Conservation (phyloP, 352 stramenopile genomes). For the Phytopythium oedochilum region DNA sequence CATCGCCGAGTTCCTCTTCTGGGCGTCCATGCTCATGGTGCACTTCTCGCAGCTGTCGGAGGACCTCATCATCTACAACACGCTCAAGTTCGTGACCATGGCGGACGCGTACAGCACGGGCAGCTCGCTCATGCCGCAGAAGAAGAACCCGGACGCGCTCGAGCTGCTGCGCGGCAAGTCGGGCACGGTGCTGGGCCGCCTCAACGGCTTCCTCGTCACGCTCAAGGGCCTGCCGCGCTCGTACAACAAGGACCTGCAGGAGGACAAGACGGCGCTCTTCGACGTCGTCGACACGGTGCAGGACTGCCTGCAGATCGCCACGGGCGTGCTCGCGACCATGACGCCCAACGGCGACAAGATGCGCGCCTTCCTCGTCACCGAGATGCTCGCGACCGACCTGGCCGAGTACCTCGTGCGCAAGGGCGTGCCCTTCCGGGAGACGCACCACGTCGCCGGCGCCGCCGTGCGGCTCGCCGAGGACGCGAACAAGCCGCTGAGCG, state of each 20-base stretch:
- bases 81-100: constrained; percentile 93
- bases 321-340: constrained; percentile 96
- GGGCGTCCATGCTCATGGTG: constrained; percentile 93
- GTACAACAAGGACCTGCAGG: constrained; percentile 99
- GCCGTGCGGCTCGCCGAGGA: constrained; percentile 92
- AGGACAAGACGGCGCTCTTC: constrained; percentile 98
- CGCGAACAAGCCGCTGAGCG: constrained; percentile 75
- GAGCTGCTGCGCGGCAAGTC: constrained; percentile 98
- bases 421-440: constrained; percentile 98
- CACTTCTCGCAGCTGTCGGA: constrained; percentile 98
- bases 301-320: constrained; percentile 96
- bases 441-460: constrained; percentile 97
- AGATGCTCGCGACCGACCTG: constrained; percentile 99
- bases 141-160: constrained; percentile 99
- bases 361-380: constrained; percentile 93
- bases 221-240: constrained; percentile 96
- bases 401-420: constrained; percentile 99
- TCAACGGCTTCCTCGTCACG: constrained; percentile 95
- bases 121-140: constrained; percentile 99
- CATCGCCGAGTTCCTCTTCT: constrained; percentile 98
- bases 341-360: constrained; percentile 94
- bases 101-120: constrained; percentile 98
- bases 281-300: constrained; percentile 96
- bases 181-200: constrained; percentile 92
- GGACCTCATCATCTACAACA: constrained; percentile 99